These are phyloP conservation scores for Potentilla sterilis DNA, from an alignment of 306 rosid species.

Conservation along the genomic window DNA sequence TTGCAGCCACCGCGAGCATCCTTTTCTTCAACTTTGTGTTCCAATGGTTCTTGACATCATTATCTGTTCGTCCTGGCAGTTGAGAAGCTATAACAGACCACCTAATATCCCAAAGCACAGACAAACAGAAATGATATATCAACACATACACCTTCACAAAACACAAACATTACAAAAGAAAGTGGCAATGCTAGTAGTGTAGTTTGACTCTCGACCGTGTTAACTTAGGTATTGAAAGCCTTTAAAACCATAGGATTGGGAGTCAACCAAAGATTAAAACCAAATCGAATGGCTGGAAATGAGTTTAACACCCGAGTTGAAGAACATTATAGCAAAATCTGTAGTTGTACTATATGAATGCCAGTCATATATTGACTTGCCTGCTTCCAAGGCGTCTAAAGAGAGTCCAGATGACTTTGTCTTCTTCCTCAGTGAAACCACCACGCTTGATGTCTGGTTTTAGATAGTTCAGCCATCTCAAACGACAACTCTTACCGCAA, in stretches of 20 bases:
- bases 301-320: not conserved
- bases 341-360: not conserved
- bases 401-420: slow-evolving; percentile 34
- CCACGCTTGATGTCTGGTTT: slow-evolving; percentile 52
- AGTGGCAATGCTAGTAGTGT: not conserved
- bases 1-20: slow-evolving; percentile 6
- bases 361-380: slow-evolving; percentile 20
- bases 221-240: too few relatives aligned
- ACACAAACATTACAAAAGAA: not conserved
- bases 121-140: not conserved
- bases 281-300: too few relatives aligned
- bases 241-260: too few relatives aligned
- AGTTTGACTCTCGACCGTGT: too few relatives aligned
- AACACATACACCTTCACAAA: not conserved
- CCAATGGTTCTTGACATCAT: slow-evolving; percentile 51
- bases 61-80: slow-evolving; percentile 52
- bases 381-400: slow-evolving; percentile 39
- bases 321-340: not conserved
- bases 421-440: slow-evolving; percentile 44
- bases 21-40: slow-evolving; percentile 51
- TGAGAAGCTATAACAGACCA: slow-evolving; percentile 55
- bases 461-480: slow-evolving; percentile 55
- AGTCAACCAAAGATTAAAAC: too few relatives aligned
- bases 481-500: slow-evolving; percentile 54
- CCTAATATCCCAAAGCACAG: slow-evolving; percentile 19